Conservation (phyloP, 345 rosid species). For the Moringa oleifera region DNA sequence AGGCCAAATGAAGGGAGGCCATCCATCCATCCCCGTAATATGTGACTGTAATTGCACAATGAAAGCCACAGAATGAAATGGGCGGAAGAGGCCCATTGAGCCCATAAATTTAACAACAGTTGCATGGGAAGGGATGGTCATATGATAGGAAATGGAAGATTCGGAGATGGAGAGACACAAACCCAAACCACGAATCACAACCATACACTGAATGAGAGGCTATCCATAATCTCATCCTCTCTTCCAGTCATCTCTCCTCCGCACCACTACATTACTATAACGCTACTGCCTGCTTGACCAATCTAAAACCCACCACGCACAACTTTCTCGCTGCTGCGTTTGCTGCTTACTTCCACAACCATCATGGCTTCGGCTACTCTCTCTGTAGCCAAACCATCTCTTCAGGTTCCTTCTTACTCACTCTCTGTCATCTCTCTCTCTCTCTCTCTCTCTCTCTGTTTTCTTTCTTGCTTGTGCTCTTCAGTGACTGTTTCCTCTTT, state of each 20-base stretch:
- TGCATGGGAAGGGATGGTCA: neutral
- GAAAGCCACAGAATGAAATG: neutral
- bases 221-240: conserved; percentile 90
- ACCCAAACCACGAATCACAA: conserved; percentile 28
- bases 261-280: conserved; percentile 15
- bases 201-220: conserved; percentile 56
- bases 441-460: conserved; percentile 1
- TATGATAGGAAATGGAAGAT: conserved; percentile 6
- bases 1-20: conserved; percentile 21
- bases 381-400: conserved; percentile 79
- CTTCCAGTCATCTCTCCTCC: conserved; percentile 18
- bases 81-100: neutral
- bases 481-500: neutral
- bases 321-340: neutral
- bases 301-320: neutral
- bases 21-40: conserved; percentile 1
- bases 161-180: conserved; percentile 16
- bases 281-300: conserved; percentile 16
- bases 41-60: neutral
- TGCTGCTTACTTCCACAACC: neutral
- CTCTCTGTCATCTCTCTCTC: neutral
- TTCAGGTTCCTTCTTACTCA: conserved; percentile 49
- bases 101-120: neutral
- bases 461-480: neutral
- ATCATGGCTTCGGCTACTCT: conserved; percentile 91